Evolutionary conservation across 345 rosid genomes (phyloP).

Genomic region (Ailanthus altissimus): DNA sequence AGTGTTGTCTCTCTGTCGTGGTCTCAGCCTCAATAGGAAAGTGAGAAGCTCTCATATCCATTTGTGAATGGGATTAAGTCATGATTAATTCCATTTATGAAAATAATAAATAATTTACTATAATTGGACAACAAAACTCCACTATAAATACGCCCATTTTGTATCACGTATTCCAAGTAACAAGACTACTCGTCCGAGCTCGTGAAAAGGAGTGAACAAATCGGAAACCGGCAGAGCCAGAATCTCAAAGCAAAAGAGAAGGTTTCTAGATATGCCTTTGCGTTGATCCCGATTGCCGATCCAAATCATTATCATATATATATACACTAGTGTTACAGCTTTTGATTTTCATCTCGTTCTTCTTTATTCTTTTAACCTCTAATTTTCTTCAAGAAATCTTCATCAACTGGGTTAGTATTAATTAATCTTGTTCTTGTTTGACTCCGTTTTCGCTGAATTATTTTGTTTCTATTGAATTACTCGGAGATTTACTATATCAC

Average conservation of each 20-base stretch:
- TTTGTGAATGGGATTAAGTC: neutral
- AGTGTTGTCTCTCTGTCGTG: neutral
- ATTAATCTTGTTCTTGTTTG: too few species aligned
- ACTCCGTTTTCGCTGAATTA: neutral
- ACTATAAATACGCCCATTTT: neutral
- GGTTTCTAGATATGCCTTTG: slow-evolving; percentile 4
- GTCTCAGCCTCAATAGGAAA: neutral
- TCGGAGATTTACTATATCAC: neutral
- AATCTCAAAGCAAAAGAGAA: neutral
- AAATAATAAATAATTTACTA: too few species aligned
- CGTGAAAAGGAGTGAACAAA: neutral
- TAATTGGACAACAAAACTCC: neutral
- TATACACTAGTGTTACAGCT: neutral
- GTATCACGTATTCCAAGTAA: neutral
- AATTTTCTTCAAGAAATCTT: neutral
- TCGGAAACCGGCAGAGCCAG: neutral
- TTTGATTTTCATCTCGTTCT: neutral
- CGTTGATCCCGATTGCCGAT: slow-evolving; percentile 21
- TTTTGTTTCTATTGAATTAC: neutral
- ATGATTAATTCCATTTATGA: neutral
- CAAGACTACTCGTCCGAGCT: neutral
- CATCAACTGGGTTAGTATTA: neutral
- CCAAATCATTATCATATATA: slow-evolving; percentile 8
- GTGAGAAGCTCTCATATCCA: neutral
- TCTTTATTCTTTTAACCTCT: neutral